A percentile compares a stretch with the other conserved stretches of the same genome.
These are phyloP conservation scores for Borealophlyctis nickersoniae DNA, from an alignment of 192 early-diverging fungal species.

Conservation along the genomic window DNA sequence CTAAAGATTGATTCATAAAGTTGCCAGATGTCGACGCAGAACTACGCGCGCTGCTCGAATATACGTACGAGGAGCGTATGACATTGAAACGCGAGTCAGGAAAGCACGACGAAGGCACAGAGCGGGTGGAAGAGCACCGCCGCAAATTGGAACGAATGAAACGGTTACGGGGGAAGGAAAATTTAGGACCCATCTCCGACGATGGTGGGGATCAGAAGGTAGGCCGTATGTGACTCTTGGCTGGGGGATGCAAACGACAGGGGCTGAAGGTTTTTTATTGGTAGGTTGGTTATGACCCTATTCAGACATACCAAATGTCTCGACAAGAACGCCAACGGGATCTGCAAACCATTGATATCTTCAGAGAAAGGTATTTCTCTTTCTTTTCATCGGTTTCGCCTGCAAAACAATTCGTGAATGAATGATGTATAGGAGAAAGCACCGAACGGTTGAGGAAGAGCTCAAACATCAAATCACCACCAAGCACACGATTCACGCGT, in stretches of 20 bases:
- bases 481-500: conserved; percentile 27
- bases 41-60: conserved; percentile 28
- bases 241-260: background rate
- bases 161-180: conserved; percentile 10
- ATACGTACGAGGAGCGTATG: conserved; percentile 29
- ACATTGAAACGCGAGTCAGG: background rate
- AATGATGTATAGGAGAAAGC: conserved; percentile 13
- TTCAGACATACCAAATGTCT: conserved; percentile 27
- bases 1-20: no score
- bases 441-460: conserved; percentile 22
- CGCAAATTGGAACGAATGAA: conserved; percentile 26
- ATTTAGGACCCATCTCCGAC: no score
- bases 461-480: conserved; percentile 36
- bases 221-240: no score
- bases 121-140: conserved; percentile 22
- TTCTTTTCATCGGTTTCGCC: background rate
- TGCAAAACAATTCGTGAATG: background rate
- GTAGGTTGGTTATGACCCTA: no score
- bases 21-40: conserved; percentile 42
- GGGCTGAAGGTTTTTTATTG: no score
- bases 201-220: no score
- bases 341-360: conserved; percentile 42
- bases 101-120: conserved; percentile 18
- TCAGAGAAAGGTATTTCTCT: conserved; percentile 28
- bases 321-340: conserved; percentile 39